These are phyloP conservation scores for Calonectria pseudoturangicola DNA, from an alignment of 2,329 filamentous ascomycete genomes.

Conservation along the genomic window DNA sequence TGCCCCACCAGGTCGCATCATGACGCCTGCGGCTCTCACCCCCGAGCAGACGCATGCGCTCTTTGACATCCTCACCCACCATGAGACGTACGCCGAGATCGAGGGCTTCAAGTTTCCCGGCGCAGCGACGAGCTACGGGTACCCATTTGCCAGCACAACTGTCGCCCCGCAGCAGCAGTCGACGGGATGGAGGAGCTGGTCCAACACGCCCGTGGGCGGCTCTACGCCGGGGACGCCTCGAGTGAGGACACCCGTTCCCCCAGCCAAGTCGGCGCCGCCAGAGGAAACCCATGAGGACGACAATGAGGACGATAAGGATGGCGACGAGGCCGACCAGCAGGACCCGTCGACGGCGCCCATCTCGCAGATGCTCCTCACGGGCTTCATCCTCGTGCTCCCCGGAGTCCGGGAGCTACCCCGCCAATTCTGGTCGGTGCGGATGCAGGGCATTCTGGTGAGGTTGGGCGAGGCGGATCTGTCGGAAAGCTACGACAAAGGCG, in stretches of 20 bases:
- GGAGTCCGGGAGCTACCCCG: slow-evolving; percentile 77
- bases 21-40: slow-evolving; percentile 54
- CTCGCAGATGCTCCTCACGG: slow-evolving; percentile 80
- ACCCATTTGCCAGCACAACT: slow-evolving; percentile 73
- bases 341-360: slow-evolving; percentile 74
- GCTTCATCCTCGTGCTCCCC: slow-evolving; percentile 79
- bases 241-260: slow-evolving; percentile 50
- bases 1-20: slow-evolving; percentile 44
- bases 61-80: slow-evolving; percentile 76
- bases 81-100: slow-evolving; percentile 80
- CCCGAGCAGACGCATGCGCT: slow-evolving; percentile 70
- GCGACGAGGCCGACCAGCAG: slow-evolving; percentile 53
- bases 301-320: slow-evolving; percentile 44
- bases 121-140: slow-evolving; percentile 80
- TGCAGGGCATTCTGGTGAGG: slow-evolving; percentile 75
- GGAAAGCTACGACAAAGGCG: slow-evolving; percentile 88
- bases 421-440: slow-evolving; percentile 79
- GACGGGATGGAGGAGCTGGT: slow-evolving; percentile 46
- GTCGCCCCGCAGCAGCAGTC: slow-evolving; percentile 41
- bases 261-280: slow-evolving; percentile 11
- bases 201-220: slow-evolving; percentile 49
- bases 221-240: slow-evolving; percentile 55
- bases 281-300: slow-evolving; percentile 35
- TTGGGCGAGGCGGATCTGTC: slow-evolving; percentile 82
- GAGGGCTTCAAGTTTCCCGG: slow-evolving; percentile 80